A percentile compares a stretch with the other conserved stretches of the same genome.
These are phyloP conservation scores for Spiraea crenata DNA, from an alignment of 331 rosid species.

Conservation along the genomic window DNA sequence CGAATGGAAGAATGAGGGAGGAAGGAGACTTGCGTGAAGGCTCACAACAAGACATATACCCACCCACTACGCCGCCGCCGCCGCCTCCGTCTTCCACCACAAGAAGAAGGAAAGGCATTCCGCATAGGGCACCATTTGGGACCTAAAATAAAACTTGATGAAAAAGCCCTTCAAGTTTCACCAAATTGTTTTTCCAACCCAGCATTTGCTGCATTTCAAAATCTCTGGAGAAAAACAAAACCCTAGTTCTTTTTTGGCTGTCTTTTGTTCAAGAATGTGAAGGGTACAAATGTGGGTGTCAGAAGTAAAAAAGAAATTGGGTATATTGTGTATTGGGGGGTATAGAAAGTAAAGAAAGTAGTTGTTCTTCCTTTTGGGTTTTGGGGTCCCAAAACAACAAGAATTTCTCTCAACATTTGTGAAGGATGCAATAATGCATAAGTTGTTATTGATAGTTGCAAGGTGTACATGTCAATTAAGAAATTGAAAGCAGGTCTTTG, in stretches of 20 bases:
- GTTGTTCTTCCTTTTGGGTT: conserved; percentile 47
- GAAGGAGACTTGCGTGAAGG: conserved; percentile 75
- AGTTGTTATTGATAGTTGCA: conserved; percentile 58
- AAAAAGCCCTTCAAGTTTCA: conserved; percentile 9
- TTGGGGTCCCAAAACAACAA: conserved; percentile 64
- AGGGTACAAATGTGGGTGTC: conserved; percentile 30
- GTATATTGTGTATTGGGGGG: conserved; percentile 28
- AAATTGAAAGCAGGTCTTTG: conserved; percentile 64
- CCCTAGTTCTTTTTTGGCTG: neutral
- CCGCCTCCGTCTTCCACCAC: conserved; percentile 71
- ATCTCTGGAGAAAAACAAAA: neutral
- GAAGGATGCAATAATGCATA: conserved; percentile 71
- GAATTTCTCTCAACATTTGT: conserved; percentile 47
- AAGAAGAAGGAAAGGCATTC: conserved; percentile 98
- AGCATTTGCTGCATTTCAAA: neutral
- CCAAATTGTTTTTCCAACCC: conserved; percentile 10
- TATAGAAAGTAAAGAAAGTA: conserved; percentile 33
- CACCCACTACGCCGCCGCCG: conserved; percentile 73
- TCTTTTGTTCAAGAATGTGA: conserved; percentile 12
- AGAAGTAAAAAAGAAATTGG: conserved; percentile 32
- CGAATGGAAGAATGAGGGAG: conserved; percentile 35
- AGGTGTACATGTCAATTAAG: conserved; percentile 69
- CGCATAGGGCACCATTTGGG: conserved; percentile 87
- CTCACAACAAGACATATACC: conserved; percentile 68
- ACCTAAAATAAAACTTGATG: conserved; percentile 29